Percentiles rank a stretch among this genome's conserved stretches.
phyloP scores from a whole-genome alignment of 2,329 filamentous ascomycete genomes.

The Alternaria panax region DNA sequence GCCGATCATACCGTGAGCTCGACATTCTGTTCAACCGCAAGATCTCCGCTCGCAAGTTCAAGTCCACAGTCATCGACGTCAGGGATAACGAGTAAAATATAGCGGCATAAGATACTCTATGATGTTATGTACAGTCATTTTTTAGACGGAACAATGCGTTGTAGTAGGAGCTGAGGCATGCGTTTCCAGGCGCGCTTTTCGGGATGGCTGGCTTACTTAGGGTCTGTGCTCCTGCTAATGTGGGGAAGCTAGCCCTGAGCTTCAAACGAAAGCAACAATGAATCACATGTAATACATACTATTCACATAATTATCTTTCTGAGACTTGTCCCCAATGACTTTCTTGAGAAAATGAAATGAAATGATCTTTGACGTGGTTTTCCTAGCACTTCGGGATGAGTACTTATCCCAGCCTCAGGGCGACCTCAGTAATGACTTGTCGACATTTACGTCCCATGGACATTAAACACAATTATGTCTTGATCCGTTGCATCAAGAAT shows the following conservation, averaged over 20 bases:
- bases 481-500: background rate
- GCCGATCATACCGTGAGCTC: constrained; percentile 57
- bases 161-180: background rate
- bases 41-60: constrained; percentile 63
- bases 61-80: constrained; percentile 63
- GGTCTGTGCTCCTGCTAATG: background rate
- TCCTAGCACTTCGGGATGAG: too few relatives aligned
- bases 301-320: background rate
- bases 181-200: background rate
- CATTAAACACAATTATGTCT: background rate
- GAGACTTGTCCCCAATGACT: too few relatives aligned
- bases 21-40: constrained; percentile 54
- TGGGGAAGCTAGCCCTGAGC: background rate
- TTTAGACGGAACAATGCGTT: background rate
- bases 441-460: background rate
- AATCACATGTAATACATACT: background rate
- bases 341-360: too few relatives aligned
- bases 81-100: constrained; percentile 66
- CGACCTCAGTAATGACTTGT: background rate
- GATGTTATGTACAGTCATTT: background rate
- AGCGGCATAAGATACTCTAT: background rate
- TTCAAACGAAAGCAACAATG: background rate
- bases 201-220: background rate
- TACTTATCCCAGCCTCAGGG: background rate
- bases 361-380: background rate